Percentiles rank a stretch among this genome's conserved stretches.
These are phyloP conservation scores for Chlorella sorokiniana DNA, from an alignment of 139 green algal species.

Conservation along the genomic window DNA sequence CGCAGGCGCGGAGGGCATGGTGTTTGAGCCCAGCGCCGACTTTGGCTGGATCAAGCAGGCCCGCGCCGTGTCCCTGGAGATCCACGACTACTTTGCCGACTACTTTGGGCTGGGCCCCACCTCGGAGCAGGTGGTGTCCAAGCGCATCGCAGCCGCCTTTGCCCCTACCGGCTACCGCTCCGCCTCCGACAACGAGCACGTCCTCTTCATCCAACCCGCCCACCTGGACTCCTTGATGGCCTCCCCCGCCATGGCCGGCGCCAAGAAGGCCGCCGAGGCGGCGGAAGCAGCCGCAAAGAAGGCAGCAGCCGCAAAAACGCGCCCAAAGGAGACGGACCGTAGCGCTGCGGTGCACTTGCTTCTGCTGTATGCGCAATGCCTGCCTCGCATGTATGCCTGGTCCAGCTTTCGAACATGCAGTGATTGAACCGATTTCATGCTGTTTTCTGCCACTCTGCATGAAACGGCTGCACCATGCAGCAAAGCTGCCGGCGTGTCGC, in stretches of 20 bases:
- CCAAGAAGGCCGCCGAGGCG: not conserved
- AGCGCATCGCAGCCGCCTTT: slow-evolving; percentile 17
- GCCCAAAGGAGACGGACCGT: no score
- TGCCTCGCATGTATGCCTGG: no score
- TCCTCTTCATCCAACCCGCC: not conserved
- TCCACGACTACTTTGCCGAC: slow-evolving; percentile 31
- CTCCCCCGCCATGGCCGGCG: not conserved
- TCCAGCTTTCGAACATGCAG: no score
- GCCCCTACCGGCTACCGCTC: not conserved
- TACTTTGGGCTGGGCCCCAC: slow-evolving; percentile 7
- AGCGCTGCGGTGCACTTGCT: no score
- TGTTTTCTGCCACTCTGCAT: no score
- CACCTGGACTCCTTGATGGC: not conserved
- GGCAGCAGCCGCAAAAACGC: no score
- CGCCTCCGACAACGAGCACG: slow-evolving; percentile 34
- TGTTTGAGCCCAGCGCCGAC: slow-evolving; percentile 25
- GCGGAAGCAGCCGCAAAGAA: not conserved
- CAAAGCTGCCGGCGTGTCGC: no score
- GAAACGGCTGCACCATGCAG: no score
- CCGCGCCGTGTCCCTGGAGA: not conserved
- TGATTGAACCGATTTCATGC: no score
- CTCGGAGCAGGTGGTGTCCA: slow-evolving; percentile 8
- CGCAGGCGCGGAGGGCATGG: slow-evolving; percentile 19
- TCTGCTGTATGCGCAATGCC: no score
- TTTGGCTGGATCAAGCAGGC: slow-evolving; percentile 29